phyloP scores from a whole-genome alignment of 768 basidiomycete genomes.

The Naganishia vishniacii region DNA sequence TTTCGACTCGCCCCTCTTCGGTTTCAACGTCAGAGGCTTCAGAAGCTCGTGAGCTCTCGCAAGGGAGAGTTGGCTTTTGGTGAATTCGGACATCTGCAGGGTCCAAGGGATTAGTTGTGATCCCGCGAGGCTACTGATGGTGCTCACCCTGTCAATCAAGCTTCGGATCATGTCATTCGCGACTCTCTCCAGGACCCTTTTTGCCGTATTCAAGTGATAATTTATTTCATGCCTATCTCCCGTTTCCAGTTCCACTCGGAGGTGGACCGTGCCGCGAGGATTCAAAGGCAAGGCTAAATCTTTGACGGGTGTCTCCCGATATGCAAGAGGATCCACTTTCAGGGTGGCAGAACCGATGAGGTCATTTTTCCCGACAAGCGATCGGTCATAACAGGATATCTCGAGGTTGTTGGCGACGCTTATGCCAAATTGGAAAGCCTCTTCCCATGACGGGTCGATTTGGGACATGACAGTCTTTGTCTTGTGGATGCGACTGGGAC shows the following conservation, averaged over 20 bases:
- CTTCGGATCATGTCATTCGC: constrained; percentile 40
- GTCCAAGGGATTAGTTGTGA: background rate
- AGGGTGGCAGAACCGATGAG: constrained; percentile 38
- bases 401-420: constrained; percentile 36
- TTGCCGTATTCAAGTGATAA: constrained; percentile 38
- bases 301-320: constrained; percentile 29
- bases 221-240: constrained; percentile 41
- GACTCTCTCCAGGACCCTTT: constrained; percentile 38
- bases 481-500: constrained; percentile 41
- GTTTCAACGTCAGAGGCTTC: constrained; percentile 40
- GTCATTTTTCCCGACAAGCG: constrained; percentile 49
- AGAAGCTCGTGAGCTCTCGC: constrained; percentile 31
- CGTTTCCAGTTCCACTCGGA: constrained; percentile 43
- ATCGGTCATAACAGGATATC: constrained; percentile 38
- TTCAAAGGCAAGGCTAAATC: constrained; percentile 42
- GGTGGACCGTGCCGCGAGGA: constrained; percentile 38
- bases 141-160: constrained; percentile 35
- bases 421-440: constrained; percentile 42
- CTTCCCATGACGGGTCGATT: constrained; percentile 46
- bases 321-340: constrained; percentile 41
- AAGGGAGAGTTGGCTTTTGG: constrained; percentile 31
- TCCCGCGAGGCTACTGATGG: background rate
- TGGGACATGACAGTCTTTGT: constrained; percentile 41
- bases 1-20: constrained; percentile 33
- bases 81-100: constrained; percentile 39